Base-by-base conservation (phyloP, 768 basidiomycete genomes). In the Lentinula aciculospora region DNA sequence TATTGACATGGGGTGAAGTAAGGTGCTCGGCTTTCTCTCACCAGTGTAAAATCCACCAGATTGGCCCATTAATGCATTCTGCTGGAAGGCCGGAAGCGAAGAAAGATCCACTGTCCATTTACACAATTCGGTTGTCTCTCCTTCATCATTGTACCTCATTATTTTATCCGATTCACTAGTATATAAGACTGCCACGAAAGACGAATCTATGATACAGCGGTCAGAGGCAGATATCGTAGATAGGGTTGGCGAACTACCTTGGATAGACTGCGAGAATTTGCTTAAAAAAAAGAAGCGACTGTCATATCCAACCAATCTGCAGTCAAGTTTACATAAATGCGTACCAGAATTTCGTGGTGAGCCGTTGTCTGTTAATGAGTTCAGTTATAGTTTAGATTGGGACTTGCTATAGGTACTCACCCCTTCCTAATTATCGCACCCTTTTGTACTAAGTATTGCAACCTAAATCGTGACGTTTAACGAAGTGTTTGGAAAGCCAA, bases 101-200 rank as follows among this genome's bases (percentile, higher is more conserved):
- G 83, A 82, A 51, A 94, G 77, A 69, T 94, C 87, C 32, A 94
- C 91, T 9, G 88, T 92, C 92, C 92, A 94, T 72, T 88, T 86
- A 74, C 89, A 91, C 47, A 91, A 71, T 67, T 91, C 88, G 60
- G 67, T 73, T 3, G 82, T 85, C 65, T 88, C 88, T 28, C 88
- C 88, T 74, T 94, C 92, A 67, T 94, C 92, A 1, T 85, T 89
- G 64, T 93, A 94, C 61, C 91, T 77, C 86, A 89, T 86, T 45
- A 85, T 76, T 64, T 76, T 82, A 64, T 89, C 87, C n/a, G 76
- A 72, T 58, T 90, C 88, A 42, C 86, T 86, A 8, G 89, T 89
- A 69, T 83, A 93, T 58, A 94, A 71, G 51, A 88, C 84, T n/a
- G 91, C 91, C 53, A 90, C 84, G 63, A 93, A 94, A 45, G 83